Conservation (phyloP, 2,329 filamentous ascomycete species). For the Shiraia sp. region DNA sequence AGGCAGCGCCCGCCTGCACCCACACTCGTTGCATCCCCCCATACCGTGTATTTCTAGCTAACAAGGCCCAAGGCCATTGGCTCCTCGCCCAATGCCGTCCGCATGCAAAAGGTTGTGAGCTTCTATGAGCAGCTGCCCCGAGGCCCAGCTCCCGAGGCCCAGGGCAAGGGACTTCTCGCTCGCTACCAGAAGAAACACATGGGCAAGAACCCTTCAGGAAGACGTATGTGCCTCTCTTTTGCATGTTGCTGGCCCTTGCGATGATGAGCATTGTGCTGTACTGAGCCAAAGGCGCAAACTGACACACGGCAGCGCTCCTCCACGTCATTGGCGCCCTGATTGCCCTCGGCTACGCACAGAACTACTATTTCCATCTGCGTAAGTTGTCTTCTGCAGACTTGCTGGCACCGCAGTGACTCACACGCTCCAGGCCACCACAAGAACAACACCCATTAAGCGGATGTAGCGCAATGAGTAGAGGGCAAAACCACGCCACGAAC, state of each 20-base stretch:
- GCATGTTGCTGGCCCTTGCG: no score
- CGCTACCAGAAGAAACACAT: conserved; percentile 90
- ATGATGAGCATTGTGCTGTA: not conserved
- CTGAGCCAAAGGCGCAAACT: conserved; percentile 8
- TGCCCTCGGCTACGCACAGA: conserved; percentile 87
- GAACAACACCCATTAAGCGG: conserved; percentile 94
- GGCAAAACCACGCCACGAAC: conserved; percentile 11
- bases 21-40: not conserved
- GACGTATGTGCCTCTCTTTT: conserved; percentile 69
- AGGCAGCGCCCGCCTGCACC: conserved; percentile 12
- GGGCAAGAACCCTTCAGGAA: conserved; percentile 85
- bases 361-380: conserved; percentile 99
- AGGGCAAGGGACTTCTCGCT: conserved; percentile 80
- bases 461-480: conserved; percentile 1
- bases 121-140: conserved; percentile 99
- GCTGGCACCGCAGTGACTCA: conserved; percentile 18
- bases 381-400: conserved; percentile 51
- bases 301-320: conserved; percentile 70
- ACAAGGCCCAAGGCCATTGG: conserved; percentile 74
- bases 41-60: conserved; percentile 16
- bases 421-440: conserved; percentile 86
- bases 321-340: conserved; percentile 81
- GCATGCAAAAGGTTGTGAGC: conserved; percentile 96
- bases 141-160: conserved; percentile 80
- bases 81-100: conserved; percentile 89